Evolutionary conservation across 1,284 basidiomycete genomes (phyloP).

Genomic region (Marasmius fiardii): DNA sequence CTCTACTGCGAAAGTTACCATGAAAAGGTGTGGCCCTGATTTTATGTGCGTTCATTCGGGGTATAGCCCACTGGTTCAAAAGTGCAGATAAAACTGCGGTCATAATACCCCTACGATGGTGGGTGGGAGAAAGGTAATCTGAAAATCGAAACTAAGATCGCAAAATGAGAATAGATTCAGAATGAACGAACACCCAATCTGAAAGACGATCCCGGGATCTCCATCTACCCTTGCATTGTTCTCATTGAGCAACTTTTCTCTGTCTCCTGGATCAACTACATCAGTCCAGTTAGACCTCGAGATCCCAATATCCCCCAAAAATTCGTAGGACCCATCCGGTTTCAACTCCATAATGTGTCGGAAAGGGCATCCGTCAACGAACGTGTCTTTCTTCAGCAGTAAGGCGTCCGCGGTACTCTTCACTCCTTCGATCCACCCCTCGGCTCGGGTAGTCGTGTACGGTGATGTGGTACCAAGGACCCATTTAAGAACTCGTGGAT

Average conservation of each 20-base stretch:
- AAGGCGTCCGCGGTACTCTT: background rate
- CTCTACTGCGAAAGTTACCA: constrained; percentile 53
- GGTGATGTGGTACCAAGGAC: background rate
- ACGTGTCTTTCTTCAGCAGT: background rate
- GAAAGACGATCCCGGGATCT: constrained; percentile 50
- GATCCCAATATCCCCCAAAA: constrained; percentile 42
- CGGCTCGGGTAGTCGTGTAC: background rate
- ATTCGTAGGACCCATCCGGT: constrained; percentile 44
- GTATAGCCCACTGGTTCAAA: constrained; percentile 52
- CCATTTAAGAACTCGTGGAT: constrained; percentile 11
- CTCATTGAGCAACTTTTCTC: constrained; percentile 26
- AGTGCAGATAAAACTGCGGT: constrained; percentile 50
- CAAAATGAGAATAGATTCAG: background rate
- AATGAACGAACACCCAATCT: constrained; percentile 42
- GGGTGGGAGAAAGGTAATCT: constrained; percentile 54
- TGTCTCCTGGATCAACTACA: constrained; percentile 26
- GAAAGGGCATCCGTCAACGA: constrained; percentile 40
- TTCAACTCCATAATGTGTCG: constrained; percentile 41
- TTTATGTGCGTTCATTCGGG: constrained; percentile 49
- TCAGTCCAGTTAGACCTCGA: constrained; percentile 22
- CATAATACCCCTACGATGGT: constrained; percentile 70
- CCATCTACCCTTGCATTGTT: constrained; percentile 37
- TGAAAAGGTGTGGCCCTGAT: constrained; percentile 43
- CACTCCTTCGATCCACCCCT: constrained; percentile 2
- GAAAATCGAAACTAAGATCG: background rate